Evolutionary conservation across 352 stramenopile genomes (phyloP), one percentile per base, ranked within the genome.

Genomic region (Blastocystis hominis): DNA sequence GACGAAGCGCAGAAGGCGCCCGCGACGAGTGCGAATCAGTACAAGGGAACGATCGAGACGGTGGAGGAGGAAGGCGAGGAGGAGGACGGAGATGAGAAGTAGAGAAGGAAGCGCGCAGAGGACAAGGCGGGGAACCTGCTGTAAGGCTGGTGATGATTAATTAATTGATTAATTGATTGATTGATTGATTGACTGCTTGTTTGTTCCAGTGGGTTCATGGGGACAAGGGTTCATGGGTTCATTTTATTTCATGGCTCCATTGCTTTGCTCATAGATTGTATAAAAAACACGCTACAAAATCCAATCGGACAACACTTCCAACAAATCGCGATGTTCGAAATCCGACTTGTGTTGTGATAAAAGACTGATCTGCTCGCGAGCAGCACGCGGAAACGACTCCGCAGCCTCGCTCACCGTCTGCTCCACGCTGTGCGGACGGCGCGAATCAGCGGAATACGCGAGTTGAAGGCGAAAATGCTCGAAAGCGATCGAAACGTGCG

Each of bases 31-130:
- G 46, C 40, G 24, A 53, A 68, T 9, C 50, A 10, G 15, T 84
- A 84, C n/a, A 84, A 84, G 72, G 72, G 72, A 36, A 80, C 70
- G 4, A 64, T 84, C 13, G 72, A 84, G 38, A 84, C 72, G 17
- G 72, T 84, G 34, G 68, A 84, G 24, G 72, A 84, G 44, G 72
- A 84, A 30, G 72, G 68, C 44, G 72, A 84, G 36, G 72, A 84
- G 55, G 72, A 84, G n/a, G 72, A 84, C 38, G 59, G 44, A 10
- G n/a, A 24, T 64, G 68, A 40, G 59, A 62, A 17, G 50, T 70
- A 40, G 2, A 7, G 46, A 70, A 20, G 13, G 46, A 36, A 36
- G 10, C 13, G 46, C 2, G 62, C 42, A 36, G 24, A 17, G 24
- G 62, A 47, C 40, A 47, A 20, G 24, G 46, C 42, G 24, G 62